A percentile compares a stretch with the other conserved stretches of the same genome.
phyloP scores from a whole-genome alignment of 225 moss, liverwort and hornwort species.

The Sphagnum contortum region DNA sequence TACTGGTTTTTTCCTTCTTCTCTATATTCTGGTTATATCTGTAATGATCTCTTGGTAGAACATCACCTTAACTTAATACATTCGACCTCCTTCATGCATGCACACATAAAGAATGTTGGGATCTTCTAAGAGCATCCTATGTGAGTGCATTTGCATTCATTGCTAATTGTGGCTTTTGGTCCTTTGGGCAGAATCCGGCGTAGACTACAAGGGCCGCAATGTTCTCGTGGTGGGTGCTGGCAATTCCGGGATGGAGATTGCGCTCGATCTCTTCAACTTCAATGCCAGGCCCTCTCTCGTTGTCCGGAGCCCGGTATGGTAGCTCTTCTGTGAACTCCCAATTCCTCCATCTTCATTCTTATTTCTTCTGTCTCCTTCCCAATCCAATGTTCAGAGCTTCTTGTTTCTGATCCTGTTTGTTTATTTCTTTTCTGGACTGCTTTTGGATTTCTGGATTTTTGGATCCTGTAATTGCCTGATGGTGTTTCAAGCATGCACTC shows the following conservation, averaged over 20 bases:
- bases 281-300: slow-evolving; percentile 60
- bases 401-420: background rate
- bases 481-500: background rate
- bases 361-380: background rate
- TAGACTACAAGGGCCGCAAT: slow-evolving; percentile 31
- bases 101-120: no score
- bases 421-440: background rate
- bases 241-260: slow-evolving; percentile 96
- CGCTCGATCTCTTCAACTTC: slow-evolving; percentile 67
- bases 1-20: no score
- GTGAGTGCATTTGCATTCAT: no score
- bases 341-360: no score
- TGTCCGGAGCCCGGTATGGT: slow-evolving; percentile 56
- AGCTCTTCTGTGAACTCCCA: no score
- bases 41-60: no score
- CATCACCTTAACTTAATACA: no score
- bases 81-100: no score
- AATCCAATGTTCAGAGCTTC: background rate
- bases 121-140: no score
- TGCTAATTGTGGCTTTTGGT: no score
- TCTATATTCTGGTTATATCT: no score
- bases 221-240: slow-evolving; percentile 85
- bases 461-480: background rate
- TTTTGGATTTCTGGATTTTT: background rate
- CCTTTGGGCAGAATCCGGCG: no score